Evolutionary conservation across 495 filamentous ascomycete genomes (phyloP), one percentile per base, ranked within the genome.

Genomic region (Daldinia childiae): DNA sequence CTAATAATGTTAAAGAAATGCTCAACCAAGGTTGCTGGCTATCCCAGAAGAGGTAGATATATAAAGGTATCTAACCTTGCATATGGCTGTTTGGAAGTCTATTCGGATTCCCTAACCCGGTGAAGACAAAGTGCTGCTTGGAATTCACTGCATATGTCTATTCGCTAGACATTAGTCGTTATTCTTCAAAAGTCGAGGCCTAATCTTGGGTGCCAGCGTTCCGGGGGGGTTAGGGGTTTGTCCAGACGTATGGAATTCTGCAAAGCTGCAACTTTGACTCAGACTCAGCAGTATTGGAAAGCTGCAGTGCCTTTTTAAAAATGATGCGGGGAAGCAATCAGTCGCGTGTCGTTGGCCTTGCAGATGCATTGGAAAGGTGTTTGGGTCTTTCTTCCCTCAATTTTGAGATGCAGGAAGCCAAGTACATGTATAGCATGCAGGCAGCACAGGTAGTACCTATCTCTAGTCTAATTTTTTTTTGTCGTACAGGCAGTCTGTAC

Each of bases 321-420:
- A 34, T n/a, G 55, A 70, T 70, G 68, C 62, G 62, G 68, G 68
- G 62, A 70, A 71, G 41, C 50, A 62, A 39, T 62, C 21, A 58
- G 62, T 66, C 62, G 62, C 50, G 56, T 71, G 62, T 50, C 30
- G 29, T 65, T 65, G 50, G 48, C 57, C 21, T 65, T 65, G 57
- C 15, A 30, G 50, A 29, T 65, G 59, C 54, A 58, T 17, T 54
- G 4, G 14, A 54, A 30, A 36, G 30, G 6, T 34, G 30, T 36
- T 57, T 57, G 54, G 54, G 54, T 57, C 54, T 19, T 34, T 52
- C 43, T 48, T 64, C 51, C 48, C 29, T 56, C 63, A 62, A 58
- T 45, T 27, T 29, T 58, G 26, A 62, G 50, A 39, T 66, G 62
- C 62, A 62, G 57, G n/a, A 62, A 50, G 39, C 38, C 30, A 58